Base-by-base conservation (phyloP, 768 basidiomycete species). In the Inosperma sp. region DNA sequence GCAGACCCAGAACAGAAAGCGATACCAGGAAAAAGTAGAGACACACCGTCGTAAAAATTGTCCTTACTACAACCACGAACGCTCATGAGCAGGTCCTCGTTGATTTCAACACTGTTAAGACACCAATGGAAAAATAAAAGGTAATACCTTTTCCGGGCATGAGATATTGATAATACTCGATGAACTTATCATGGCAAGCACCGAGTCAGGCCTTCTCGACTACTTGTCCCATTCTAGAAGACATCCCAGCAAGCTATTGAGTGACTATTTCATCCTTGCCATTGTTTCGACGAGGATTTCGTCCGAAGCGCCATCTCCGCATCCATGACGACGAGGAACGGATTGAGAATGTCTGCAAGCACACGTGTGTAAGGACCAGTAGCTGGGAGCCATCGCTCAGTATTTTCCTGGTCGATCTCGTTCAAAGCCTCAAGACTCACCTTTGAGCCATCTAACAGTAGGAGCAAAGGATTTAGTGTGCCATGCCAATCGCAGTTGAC, bases 381-480 rank as follows among this genome's bases (percentile, higher is more conserved):
- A 16, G 25, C 22, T 33, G 29, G 5, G 30, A 21, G 30, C 13
- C 19, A 31, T 22, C 19, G 44, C 10, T 34, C 17, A 14, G 22
- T 34, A 23, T 13, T 7, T 21, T 23, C 35, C 31, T 7, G 31
- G 22, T 8, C 5, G 6, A n/a, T n/a, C n/a, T n/a, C n/a, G n/a
- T n/a, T n/a, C 44, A 13, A 34, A 21, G 21, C 44, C 31, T 34
- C 25, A 34, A 46, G 21, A 23, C 44, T 21, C 44, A 14, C 6
- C 35, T 33, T 12, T 16, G 26, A 22, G 35, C 57, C 55, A n/a
- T n/a, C n/a, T n/a, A n/a, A n/a, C n/a, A 5, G 57, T 55, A 10
- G 55, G 16, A 10, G 57, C 57, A 34, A 58, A 53, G 46, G 55
- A 55, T 52, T 44, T 4, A 53, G 37, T 5, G 51, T 50, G 31